These are phyloP conservation scores for Tuber magnatum DNA, from an alignment of 495 filamentous ascomycete species.

Conservation along the genomic window DNA sequence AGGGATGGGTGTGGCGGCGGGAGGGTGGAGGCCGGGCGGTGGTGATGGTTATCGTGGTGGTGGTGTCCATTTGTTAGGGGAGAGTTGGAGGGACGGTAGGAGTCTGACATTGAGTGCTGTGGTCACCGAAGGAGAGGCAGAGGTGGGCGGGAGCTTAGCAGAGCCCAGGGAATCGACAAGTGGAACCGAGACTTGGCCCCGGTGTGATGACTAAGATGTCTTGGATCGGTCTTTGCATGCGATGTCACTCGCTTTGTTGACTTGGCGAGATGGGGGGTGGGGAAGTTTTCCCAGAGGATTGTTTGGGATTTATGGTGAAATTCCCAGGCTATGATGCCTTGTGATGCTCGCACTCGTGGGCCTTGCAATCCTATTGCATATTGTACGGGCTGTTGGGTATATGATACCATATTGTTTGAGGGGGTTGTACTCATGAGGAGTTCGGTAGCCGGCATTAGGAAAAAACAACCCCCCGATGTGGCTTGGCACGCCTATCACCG, in stretches of 20 bases:
- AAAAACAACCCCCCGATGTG: background rate
- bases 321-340: background rate
- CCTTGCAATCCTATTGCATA: background rate
- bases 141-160: background rate
- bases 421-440: background rate
- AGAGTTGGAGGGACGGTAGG: slow-evolving; percentile 29
- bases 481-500: background rate
- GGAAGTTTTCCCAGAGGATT: background rate
- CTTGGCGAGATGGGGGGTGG: background rate
- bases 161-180: background rate
- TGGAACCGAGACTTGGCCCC: background rate
- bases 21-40: slow-evolving; percentile 13
- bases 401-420: background rate
- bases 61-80: slow-evolving; percentile 25
- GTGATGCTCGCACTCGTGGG: too few species aligned
- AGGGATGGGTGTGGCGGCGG: slow-evolving; percentile 8
- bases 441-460: background rate
- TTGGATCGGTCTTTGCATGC: background rate
- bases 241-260: background rate
- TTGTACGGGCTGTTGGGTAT: too few species aligned
- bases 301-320: background rate
- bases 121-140: slow-evolving; percentile 12
- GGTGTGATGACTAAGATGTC: background rate
- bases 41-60: slow-evolving; percentile 9
- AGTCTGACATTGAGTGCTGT: slow-evolving; percentile 30